phyloP scores from a whole-genome alignment of 148 eudicot genomes.

The Tetragonia tetragonoides region DNA sequence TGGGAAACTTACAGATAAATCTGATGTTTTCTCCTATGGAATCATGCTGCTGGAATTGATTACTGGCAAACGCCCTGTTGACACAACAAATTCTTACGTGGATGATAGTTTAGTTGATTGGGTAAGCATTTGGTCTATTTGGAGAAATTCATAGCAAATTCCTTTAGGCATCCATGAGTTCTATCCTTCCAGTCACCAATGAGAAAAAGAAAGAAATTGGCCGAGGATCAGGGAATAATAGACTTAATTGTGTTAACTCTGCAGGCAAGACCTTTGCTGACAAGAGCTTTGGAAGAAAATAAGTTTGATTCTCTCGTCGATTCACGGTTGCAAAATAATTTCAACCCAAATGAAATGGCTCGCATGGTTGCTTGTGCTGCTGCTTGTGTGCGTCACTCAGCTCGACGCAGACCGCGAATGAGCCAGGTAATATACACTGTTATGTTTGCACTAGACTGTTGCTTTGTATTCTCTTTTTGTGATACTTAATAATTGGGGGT shows the following conservation, averaged over 20 bases:
- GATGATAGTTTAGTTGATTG: constrained; percentile 97
- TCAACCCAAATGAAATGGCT: constrained; percentile 68
- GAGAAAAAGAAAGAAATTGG: not conserved
- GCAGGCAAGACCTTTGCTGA: constrained; percentile 90
- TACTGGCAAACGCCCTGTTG: constrained; percentile 88
- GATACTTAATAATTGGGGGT: not conserved
- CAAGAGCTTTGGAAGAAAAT: constrained; percentile 81
- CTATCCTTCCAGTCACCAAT: not conserved
- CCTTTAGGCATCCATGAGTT: not conserved
- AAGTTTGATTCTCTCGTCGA: constrained; percentile 72
- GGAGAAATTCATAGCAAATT: not conserved
- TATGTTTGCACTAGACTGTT: not conserved
- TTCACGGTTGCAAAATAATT: constrained; percentile 46
- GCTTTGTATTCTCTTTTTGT: not conserved
- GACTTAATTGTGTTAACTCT: not conserved
- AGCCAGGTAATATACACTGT: constrained; percentile 61
- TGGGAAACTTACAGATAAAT: constrained; percentile 87
- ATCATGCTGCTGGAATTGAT: constrained; percentile 88
- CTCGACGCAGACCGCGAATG: constrained; percentile 83
- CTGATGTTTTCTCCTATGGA: constrained; percentile 93
- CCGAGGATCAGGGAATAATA: not conserved
- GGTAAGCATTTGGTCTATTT: constrained; percentile 46
- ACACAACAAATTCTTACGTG: constrained; percentile 49
- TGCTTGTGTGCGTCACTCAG: constrained; percentile 92
- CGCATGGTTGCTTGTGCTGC: constrained; percentile 97